Evolutionary conservation across 352 stramenopile genomes (phyloP), one percentile per base, ranked within the genome.

Genomic region (Pythium guiyangense): DNA sequence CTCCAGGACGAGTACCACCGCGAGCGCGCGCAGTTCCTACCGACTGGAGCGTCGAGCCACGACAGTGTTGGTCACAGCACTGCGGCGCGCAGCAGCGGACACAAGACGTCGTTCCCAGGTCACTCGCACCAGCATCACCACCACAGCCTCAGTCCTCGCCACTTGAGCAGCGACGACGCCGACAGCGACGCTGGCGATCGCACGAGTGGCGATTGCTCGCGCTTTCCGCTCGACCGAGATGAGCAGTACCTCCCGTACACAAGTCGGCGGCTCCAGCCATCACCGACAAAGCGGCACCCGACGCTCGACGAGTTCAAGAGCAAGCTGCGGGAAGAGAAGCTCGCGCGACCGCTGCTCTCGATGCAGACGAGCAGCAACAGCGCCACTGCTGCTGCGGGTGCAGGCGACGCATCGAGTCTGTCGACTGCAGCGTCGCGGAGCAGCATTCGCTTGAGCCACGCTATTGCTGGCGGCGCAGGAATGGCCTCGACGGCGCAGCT

Each of bases 191-290:
- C 43, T 14, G 50, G 53, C 15, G 55, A 45, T 12, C 10, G 18
- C 10, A 25, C 49, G 17, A 15, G 47, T 0, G 8, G 50, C 15
- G 4, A 55, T 5, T 25, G 53, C 34, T 14, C 40, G 15, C 6
- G 18, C 9, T 9, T 49, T 4, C 8, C 39, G 11, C 22, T 35
- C 12, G 51, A 59, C 11, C n/a, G 59, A 11, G 52, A 50, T 14
- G 47, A 60, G 20, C 6, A 72, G 53, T 90, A 92, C 46, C 51
- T 92, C 45, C 73, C 79, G 10, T 92, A 92, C 65, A 92, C 81
- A 44, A 85, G 77, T 3, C 72, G 81, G n/a, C 60, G 70, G 25
- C 63, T 69, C 25, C 74, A 90, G 44, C 59, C 69, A 11, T 66
- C 40, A 1, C 81, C 73, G 0, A 70, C 74, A 0, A 69, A 83